These are phyloP conservation scores for Leucocoprinus gongylophorus DNA, from an alignment of 1,284 basidiomycete species.

Conservation along the genomic window DNA sequence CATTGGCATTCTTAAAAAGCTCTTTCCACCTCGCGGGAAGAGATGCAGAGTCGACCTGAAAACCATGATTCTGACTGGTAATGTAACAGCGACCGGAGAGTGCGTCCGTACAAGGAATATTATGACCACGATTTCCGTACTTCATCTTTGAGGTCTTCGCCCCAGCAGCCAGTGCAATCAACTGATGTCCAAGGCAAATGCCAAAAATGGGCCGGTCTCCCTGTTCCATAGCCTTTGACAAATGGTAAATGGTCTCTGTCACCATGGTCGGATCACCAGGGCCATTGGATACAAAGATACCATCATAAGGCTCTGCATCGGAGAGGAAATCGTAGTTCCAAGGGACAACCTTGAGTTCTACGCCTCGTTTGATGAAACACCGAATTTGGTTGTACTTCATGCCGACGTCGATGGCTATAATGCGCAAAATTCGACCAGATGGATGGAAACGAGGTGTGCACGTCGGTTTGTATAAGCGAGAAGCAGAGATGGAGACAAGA, in stretches of 20 bases:
- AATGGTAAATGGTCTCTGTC: conserved; percentile 63
- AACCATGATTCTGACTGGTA: conserved; percentile 99
- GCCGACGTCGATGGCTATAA: conserved; percentile 93
- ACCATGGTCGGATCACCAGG: conserved; percentile 95
- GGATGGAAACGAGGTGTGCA: conserved; percentile 66
- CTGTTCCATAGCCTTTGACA: conserved; percentile 68
- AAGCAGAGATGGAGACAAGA: conserved; percentile 69
- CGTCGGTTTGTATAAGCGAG: conserved; percentile 67
- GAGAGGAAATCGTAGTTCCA: conserved; percentile 92
- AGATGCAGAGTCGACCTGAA: conserved; percentile 81
- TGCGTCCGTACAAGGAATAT: conserved; percentile 95
- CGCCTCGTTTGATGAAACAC: conserved; percentile 90
- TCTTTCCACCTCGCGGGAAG: conserved; percentile 89
- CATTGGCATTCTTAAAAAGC: conserved; percentile 96
- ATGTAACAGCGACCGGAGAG: conserved; percentile 97
- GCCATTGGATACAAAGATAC: conserved; percentile 96
- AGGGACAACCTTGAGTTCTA: conserved; percentile 96
- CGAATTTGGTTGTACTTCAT: conserved; percentile 99
- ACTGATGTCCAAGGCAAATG: conserved; percentile 98
- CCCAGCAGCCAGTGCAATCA: conserved; percentile 92
- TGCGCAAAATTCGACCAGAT: conserved; percentile 71
- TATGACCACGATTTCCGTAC: conserved; percentile 98
- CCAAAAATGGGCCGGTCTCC: conserved; percentile 90
- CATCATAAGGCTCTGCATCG: conserved; percentile 81
- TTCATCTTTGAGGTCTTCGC: conserved; percentile 98